A percentile compares a stretch with the other conserved stretches of the same genome.
These are phyloP conservation scores for Anthoceros angustus DNA, from an alignment of 225 moss, liverwort and hornwort species.

Conservation along the genomic window DNA sequence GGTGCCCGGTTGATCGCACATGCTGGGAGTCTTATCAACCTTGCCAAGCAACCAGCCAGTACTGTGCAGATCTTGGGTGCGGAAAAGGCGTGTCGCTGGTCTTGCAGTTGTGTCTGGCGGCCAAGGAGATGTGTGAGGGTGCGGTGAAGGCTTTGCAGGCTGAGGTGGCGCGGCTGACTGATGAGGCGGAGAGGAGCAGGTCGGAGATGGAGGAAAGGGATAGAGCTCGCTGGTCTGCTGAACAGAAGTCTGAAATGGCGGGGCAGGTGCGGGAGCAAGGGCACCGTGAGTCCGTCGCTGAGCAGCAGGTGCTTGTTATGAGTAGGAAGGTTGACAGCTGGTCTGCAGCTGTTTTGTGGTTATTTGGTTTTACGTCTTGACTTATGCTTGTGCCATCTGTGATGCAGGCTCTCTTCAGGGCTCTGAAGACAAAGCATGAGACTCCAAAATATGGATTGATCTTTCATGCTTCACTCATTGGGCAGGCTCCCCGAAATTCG, in stretches of 20 bases:
- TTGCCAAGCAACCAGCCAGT: conserved; percentile 74
- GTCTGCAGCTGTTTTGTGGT: not conserved
- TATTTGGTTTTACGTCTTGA: not conserved
- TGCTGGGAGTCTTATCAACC: conserved; percentile 62
- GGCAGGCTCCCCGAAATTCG: conserved; percentile 83
- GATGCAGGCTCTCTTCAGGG: conserved; percentile 57
- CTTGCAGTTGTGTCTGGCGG: not conserved
- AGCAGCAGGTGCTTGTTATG: too few species aligned
- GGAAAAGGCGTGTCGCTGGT: conserved; percentile 30
- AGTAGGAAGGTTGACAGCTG: too few species aligned
- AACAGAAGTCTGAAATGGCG: too few species aligned
- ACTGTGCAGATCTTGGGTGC: conserved; percentile 91
- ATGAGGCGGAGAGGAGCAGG: too few species aligned
- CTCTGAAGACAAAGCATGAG: conserved; percentile 82
- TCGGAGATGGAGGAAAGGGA: too few species aligned
- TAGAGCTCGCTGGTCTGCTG: too few species aligned
- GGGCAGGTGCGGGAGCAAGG: too few species aligned
- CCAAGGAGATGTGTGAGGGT: too few species aligned
- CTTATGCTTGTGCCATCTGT: not conserved
- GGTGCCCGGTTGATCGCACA: conserved; percentile 75
- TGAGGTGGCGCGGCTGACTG: too few species aligned
- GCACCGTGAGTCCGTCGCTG: too few species aligned
- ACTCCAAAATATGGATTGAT: conserved; percentile 90
- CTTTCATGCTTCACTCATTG: conserved; percentile 74
- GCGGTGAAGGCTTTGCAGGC: too few species aligned